These are phyloP conservation scores for Salix exigua DNA, from an alignment of 345 rosid species.

Conservation along the genomic window DNA sequence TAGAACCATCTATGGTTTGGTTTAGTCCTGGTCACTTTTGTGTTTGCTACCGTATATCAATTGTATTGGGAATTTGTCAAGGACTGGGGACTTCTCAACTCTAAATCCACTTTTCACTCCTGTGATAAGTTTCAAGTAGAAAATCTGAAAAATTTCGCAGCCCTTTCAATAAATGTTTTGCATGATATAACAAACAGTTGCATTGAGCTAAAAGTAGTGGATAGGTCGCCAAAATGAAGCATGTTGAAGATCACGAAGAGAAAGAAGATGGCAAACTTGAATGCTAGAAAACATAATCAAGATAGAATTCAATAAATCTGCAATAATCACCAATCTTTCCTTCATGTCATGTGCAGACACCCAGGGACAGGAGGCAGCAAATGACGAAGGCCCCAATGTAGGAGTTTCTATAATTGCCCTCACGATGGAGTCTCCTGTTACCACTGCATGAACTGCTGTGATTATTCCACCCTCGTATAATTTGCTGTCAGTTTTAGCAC, in stretches of 20 bases:
- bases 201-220: neutral
- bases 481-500: neutral
- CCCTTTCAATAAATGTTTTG: neutral
- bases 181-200: neutral
- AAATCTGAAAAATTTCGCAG: neutral
- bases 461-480: constrained; percentile 60
- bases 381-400: no score
- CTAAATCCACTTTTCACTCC: constrained; percentile 41
- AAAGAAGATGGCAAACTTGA: neutral
- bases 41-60: constrained; percentile 69
- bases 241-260: no score
- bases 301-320: no score
- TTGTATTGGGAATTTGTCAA: constrained; percentile 90
- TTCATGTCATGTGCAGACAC: no score
- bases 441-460: constrained; percentile 38
- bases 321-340: no score
- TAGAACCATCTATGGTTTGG: constrained; percentile 46
- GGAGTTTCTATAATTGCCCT: constrained; percentile 43
- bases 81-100: constrained; percentile 86
- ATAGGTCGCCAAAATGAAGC: neutral
- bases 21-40: constrained; percentile 58
- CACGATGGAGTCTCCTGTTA: constrained; percentile 18
- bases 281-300: no score
- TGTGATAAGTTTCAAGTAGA: neutral
- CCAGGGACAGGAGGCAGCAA: no score